Base-by-base conservation (phyloP, 2,329 filamentous ascomycete species). In the Arthroderma uncinatum region DNA sequence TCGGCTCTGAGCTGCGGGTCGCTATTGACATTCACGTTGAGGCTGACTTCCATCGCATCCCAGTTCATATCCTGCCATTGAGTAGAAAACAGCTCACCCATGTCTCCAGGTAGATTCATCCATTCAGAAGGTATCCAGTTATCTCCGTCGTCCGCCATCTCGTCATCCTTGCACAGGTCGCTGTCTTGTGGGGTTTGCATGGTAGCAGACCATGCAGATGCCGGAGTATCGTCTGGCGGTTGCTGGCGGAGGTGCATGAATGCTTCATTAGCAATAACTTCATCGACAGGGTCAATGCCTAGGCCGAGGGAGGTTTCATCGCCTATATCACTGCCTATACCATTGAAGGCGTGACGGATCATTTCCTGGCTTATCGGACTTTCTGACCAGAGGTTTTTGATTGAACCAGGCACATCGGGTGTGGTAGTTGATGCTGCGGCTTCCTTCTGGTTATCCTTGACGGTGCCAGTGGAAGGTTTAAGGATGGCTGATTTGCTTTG, bases 281-380 rank as follows among this genome's bases (percentile, higher is more conserved):
- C 68, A 9, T 73, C 71, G 57, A 71, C 68, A 0, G 68, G 64
- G 56, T 72, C 69, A 52, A 64, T 62, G 4, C 68, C 67, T 19
- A 72, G 62, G 10, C 65, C 65, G 23, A 58, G 62, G 44, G 64
- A 58, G 16, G 60, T 57, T 14, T 69, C 65, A 33, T 66, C 65
- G 7, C 63, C 61, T 19, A 72, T 56, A 42, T 69, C 66, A 28
- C 64, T 62, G 58, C n/a, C n/a, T n/a, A n/a, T n/a, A n/a, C n/a
- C n/a, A n/a, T n/a, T n/a, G n/a, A 75, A 75, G 12, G 70, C 66
- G 53, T 72, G 65, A 40, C 69, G 66, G 21, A 76, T 69, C 6
- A 65, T 62, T 23, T 72, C 69, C 10, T 71, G 65, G 28, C 71
- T 70, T 28, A 73, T 66, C 28, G 67, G 63, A 54, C 68, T 70